A percentile compares a stretch with the other conserved stretches of the same genome.
Conservation (phyloP, 1,284 basidiomycete species). For the Leccinum subatratum region DNA sequence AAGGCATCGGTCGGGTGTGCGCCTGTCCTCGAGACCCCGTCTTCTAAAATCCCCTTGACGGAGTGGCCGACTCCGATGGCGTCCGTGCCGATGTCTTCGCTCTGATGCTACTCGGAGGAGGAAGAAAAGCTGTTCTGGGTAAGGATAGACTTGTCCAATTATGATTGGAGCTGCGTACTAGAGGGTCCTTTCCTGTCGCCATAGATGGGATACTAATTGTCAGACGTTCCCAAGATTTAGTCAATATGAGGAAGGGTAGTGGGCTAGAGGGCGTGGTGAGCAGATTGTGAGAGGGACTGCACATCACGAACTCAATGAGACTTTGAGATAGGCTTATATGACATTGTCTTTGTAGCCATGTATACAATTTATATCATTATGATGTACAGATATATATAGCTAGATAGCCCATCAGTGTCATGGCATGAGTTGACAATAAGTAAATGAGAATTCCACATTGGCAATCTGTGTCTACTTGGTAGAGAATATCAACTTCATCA, state of each 20-base stretch:
- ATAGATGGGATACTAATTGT: too few species aligned
- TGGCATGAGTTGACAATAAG: slow-evolving; percentile 1
- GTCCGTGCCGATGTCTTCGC: slow-evolving; percentile 50
- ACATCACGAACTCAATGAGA: background rate
- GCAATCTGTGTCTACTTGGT: background rate
- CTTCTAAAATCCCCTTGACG: slow-evolving; percentile 39
- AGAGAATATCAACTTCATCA: background rate
- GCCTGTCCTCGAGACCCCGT: slow-evolving; percentile 41
- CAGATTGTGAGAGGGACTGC: too few species aligned
- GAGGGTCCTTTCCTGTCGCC: too few species aligned
- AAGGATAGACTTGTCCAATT: too few species aligned
- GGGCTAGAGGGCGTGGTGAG: too few species aligned
- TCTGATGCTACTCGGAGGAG: too few species aligned
- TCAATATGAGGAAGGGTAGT: too few species aligned
- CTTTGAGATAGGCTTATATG: slow-evolving; percentile 1
- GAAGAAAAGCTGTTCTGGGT: too few species aligned
- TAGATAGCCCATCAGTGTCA: slow-evolving; percentile 3
- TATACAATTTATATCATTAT: background rate
- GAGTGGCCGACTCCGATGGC: slow-evolving; percentile 52
- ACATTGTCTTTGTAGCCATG: background rate
- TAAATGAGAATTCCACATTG: background rate
- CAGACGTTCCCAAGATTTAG: too few species aligned
- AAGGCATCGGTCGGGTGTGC: slow-evolving; percentile 46
- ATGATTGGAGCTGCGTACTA: too few species aligned
- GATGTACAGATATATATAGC: background rate